Evolutionary conservation across 345 rosid genomes (phyloP).

Genomic region (Aurinia saxatilis): DNA sequence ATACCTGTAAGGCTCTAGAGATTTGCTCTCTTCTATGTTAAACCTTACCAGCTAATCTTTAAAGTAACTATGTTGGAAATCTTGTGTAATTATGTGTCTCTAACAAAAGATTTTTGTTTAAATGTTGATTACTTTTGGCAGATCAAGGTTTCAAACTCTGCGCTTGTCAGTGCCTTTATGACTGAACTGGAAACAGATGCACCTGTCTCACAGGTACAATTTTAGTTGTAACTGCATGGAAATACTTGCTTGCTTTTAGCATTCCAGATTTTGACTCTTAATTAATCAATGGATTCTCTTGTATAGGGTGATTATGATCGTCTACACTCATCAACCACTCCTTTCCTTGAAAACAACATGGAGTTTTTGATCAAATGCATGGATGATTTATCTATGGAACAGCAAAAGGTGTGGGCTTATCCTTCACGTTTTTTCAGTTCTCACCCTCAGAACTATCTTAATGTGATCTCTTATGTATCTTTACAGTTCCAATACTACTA

Average conservation of each 20-base stretch:
- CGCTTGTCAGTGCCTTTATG: constrained; percentile 97
- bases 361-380: constrained; percentile 97
- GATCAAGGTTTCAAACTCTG: constrained; percentile 98
- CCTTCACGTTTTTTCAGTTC: not conserved
- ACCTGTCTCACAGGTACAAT: constrained; percentile 75
- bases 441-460: not conserved
- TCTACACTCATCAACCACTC: constrained; percentile 73
- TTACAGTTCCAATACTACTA: constrained; percentile 82
- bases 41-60: not conserved
- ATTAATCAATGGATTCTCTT: not conserved
- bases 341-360: constrained; percentile 79
- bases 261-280: not conserved
- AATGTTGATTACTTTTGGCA: constrained; percentile 20
- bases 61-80: not conserved
- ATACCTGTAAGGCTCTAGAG: constrained; percentile 71
- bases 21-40: not conserved
- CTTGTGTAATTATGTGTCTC: not conserved
- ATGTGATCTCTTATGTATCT: not conserved
- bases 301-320: constrained; percentile 87
- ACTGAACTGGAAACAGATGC: constrained; percentile 87
- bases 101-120: not conserved
- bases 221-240: not conserved
- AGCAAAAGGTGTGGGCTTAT: constrained; percentile 78
- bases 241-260: not conserved
- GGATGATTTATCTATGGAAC: constrained; percentile 90